Conservation (phyloP, 2,329 filamentous ascomycete genomes). For the Cladophialophora psammophila region DNA sequence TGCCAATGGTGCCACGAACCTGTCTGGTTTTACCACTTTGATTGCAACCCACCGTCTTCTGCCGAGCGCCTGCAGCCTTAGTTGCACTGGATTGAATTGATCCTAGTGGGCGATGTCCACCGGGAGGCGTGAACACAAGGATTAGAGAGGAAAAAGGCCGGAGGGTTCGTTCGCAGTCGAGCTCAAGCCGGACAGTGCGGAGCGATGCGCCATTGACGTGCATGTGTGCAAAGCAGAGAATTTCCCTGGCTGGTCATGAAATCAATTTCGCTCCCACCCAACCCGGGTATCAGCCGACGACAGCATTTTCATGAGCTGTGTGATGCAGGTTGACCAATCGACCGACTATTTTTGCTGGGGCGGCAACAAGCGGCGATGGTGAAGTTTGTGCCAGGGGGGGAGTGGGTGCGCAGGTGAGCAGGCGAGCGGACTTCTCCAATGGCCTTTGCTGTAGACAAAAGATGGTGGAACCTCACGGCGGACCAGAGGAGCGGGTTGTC, state of each 20-base stretch:
- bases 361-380: neutral
- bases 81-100: neutral
- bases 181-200: neutral
- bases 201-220: neutral
- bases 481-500: neutral
- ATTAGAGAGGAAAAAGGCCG: neutral
- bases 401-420: neutral
- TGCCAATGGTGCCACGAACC: neutral
- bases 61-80: neutral
- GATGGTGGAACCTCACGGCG: slow-evolving; percentile 5
- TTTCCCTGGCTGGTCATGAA: neutral
- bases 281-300: slow-evolving; percentile 6
- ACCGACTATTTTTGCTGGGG: slow-evolving; percentile 4
- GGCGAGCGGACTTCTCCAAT: slow-evolving; percentile 9
- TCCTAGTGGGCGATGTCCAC: neutral
- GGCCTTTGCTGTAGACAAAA: neutral
- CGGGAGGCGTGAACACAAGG: neutral
- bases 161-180: too few relatives aligned
- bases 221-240: neutral
- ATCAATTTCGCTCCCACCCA: neutral
- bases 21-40: neutral
- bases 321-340: neutral
- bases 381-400: neutral
- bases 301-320: neutral
- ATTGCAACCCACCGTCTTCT: neutral